Base-by-base conservation (phyloP, 139 green algal genomes). In the Mychonastes homosphaera region DNA sequence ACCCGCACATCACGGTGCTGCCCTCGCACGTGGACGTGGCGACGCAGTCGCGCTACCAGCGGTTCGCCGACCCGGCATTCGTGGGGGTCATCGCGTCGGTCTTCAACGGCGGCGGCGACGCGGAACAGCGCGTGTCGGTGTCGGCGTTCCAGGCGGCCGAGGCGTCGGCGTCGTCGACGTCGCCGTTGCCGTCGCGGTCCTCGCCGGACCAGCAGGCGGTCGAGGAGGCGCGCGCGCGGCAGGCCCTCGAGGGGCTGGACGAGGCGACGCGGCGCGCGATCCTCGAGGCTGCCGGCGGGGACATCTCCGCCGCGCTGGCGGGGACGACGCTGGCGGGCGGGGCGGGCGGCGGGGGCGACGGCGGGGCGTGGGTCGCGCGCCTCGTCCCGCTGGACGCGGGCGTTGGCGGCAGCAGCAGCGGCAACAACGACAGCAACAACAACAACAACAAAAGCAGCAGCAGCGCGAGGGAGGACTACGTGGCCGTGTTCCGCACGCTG, bases 1-100 rank as follows among this genome's bases (percentile, higher is more conserved):
- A 92, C 66, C 85, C 85, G 8, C 83, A 92, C 71, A 94, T 94
- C 70, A 91, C 85, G 3, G 85, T 89, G 29, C 69, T 86, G 39
- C 77, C 85, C 10, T 75, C 65, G 10, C 85, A 94, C 44, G 80
- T 94, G 34, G 85, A 91, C 57, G 59, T 91, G 1, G 56, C 64
- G 38, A 91, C 84, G 26, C 79, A 86, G 73, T 73, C 77, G 32
- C 21, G 63, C 3, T 90, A 91, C 58, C 85, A 93, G 57, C 63
- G 79, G 59, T 63, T 93, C 40, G n/a, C n/a, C n/a, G 84, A 91
- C 36, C 43, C 61, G 1, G 70, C 75, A 30, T 93, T 93, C 53
- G 60, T 93, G 6, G 85, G 85, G 12, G 64, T 93, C 38, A 93
- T 93, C 59, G 77, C 87, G 28, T 86, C 74, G 0, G 64, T 68